phyloP scores from a whole-genome alignment of 495 filamentous ascomycete genomes.

The Xylaria cubensis region DNA sequence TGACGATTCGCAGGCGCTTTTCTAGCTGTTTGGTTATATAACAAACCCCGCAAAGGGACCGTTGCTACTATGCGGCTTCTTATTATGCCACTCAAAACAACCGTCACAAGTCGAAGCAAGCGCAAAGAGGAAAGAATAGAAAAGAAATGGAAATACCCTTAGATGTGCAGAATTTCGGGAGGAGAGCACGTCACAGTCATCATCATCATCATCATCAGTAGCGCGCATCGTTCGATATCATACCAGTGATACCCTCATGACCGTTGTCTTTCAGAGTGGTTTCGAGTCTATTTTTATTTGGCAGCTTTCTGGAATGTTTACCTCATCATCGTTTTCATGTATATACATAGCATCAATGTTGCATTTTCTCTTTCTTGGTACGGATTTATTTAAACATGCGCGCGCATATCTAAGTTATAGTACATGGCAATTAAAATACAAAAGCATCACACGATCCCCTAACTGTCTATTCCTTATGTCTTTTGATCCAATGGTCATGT shows the following conservation, averaged over 20 bases:
- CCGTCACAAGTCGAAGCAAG: neutral
- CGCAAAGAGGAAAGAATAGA: neutral
- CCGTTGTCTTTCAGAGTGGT: conserved; percentile 8
- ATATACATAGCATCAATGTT: neutral
- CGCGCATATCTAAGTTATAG: neutral
- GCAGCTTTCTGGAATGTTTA: neutral
- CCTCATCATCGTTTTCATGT: neutral
- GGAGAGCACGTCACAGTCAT: neutral
- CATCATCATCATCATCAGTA: conserved; percentile 12
- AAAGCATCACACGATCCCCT: neutral
- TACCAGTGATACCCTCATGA: conserved; percentile 37
- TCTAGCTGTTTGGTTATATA: conserved; percentile 39
- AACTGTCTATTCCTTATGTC: neutral
- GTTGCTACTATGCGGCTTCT: neutral
- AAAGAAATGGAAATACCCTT: neutral
- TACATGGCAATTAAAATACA: neutral
- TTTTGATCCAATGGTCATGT: neutral
- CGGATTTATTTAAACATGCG: neutral
- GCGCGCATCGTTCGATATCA: conserved; percentile 30
- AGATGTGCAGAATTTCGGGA: neutral
- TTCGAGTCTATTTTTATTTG: neutral
- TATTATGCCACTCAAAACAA: neutral
- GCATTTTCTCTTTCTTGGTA: neutral
- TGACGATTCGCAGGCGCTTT: conserved; percentile 33
- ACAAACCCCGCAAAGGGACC: neutral